Base-by-base conservation (phyloP, 2,329 filamentous ascomycete genomes). In the Zalaria obscura region DNA sequence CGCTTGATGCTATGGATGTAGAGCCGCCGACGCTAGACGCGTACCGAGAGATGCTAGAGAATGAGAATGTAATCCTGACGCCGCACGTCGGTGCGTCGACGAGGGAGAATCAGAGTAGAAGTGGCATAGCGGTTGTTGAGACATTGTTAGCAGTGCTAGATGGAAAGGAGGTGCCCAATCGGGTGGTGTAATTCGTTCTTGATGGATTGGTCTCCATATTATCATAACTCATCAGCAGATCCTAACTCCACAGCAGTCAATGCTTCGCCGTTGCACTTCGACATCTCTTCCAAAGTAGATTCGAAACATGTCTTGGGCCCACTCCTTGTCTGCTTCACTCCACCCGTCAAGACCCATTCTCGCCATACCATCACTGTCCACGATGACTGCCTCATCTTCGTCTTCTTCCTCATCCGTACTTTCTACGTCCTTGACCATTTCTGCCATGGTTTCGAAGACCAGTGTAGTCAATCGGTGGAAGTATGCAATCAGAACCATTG, bases 291-390 rank as follows among this genome's bases (percentile, higher is more conserved):
- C 75, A 61, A 85, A 87, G 62, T 84, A 89, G 48, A 73, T 61
- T 47, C 60, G 67, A 36, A 75, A 64, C 39, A 83, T 64, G 41
- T 78, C 76, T 47, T 65, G 65, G 10, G 85, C 71, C 53, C 88
- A 89, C 3, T 66, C 66, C n/a, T 73, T 74, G 55, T 89, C 84
- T 10, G 67, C 66, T 28, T 71, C 66, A 55, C 80, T 87, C 83
- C 83, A 91, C 1, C 78, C 69, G 51, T 91, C 84, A 18, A 91
- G 68, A 0, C 84, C 84, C 76, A 89, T 81, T 36, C 70, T 67
- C 44, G 75, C 71, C 39, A 89, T 57, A 41, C 82, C 76, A 26
- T 78, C 76, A 48, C 73, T 75, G 47, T 72, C 72, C 25, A 89
- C 64, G 47, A 55, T 18, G 48, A 59, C 51, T n/a, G 49, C 55